A percentile compares a stretch with the other conserved stretches of the same genome.
phyloP scores from a whole-genome alignment of 257 asterid genomes.

The Perilla frutescens region DNA sequence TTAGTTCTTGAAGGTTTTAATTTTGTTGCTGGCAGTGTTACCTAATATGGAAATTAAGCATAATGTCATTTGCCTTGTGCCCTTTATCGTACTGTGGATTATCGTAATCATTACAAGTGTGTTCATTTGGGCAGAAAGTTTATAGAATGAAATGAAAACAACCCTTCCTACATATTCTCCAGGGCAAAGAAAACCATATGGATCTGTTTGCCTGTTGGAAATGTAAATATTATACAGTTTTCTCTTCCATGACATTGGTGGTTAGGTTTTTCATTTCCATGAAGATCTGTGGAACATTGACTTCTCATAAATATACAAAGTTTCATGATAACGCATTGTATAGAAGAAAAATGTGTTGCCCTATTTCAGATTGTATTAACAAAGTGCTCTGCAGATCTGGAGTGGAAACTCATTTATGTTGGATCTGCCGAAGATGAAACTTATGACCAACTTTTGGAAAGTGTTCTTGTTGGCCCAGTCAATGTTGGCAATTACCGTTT shows the following conservation, averaged over 20 bases:
- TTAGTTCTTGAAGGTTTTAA: not conserved
- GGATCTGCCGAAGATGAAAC: constrained; percentile 99
- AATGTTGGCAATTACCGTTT: constrained; percentile 94
- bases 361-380: constrained; percentile 26
- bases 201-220: not conserved
- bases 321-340: constrained; percentile 15
- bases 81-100: constrained; percentile 10
- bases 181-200: not conserved
- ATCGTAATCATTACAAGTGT: not conserved
- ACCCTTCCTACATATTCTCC: not conserved
- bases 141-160: not conserved
- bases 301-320: not conserved
- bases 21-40: constrained; percentile 1
- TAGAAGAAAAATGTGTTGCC: constrained; percentile 9
- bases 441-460: constrained; percentile 92
- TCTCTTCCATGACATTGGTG: not conserved
- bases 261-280: constrained; percentile 12
- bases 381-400: constrained; percentile 70
- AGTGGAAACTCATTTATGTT: constrained; percentile 96
- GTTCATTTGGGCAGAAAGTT: not conserved
- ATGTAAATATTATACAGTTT: not conserved
- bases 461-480: constrained; percentile 98
- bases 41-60: constrained; percentile 22
- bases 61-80: not conserved
- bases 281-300: not conserved